Base-by-base conservation (phyloP, 129 eudicot genomes). In the Oenanthe sinensis region DNA sequence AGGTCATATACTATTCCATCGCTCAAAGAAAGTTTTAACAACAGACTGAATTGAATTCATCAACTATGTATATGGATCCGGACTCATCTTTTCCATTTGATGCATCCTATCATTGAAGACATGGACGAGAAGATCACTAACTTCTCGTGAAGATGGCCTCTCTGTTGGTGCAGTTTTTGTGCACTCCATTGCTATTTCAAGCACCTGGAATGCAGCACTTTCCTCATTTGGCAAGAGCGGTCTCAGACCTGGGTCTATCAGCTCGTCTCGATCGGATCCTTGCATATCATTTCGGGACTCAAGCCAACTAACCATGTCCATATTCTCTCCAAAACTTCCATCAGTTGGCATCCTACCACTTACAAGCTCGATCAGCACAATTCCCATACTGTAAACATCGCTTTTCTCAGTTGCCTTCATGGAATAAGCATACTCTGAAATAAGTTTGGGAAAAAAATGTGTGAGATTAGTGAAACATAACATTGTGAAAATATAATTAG, bases 311-410 rank as follows among this genome's bases (percentile, higher is more conserved):
- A 95, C 97, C 97, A 91, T 91, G 79, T 94, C 97, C 85, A 94
- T 83, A 58, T 88, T 85, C 80, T 81, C 90, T 15, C 98, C 98
- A 45, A 94, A 94, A 48, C 81, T 88, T 74, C 86, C 91, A 45
- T 85, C 93, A n/a, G 97, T 94, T 4, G 98, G 98, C 96, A 88
- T 80, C 78, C 96, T 88, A 17, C 98, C 98, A 8, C 90, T 91
- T 68, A 94, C 96, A 10, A 94, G 90, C 89, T 94, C 98, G 72
- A 94, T 90, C 20, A 94, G 83, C 86, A 94, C 98, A 33, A 94
- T 94, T 30, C 98, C 98, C 96, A 91, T 88, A 84, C 98, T 94
- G 90, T 94, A 94, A 26, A 94, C 88, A 48, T 94, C 98, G 47
- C 98, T 91, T 77, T 90, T 94, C 83, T 94, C 98, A 6, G 91